Evolutionary conservation across 2,329 filamentous ascomycete species (phyloP).

Genomic region (Sclerotinia minor): DNA sequence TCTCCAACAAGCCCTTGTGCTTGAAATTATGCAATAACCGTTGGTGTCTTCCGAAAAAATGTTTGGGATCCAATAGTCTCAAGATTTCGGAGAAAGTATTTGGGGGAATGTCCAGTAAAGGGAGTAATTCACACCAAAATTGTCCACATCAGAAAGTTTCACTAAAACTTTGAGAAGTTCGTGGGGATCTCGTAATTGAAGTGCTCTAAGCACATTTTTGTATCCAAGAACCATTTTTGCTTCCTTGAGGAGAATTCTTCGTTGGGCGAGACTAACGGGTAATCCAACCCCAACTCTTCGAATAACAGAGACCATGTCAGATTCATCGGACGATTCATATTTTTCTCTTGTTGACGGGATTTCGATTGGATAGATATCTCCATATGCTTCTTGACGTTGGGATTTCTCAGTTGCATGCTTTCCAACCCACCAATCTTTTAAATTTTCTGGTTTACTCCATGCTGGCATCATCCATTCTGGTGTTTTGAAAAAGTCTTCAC

Average conservation of each 20-base stretch:
- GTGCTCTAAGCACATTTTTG: constrained; percentile 10
- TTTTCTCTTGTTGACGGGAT: not conserved
- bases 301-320: constrained; percentile 16
- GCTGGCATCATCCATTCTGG: constrained; percentile 13
- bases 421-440: constrained; percentile 6
- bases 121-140: constrained; percentile 25
- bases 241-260: constrained; percentile 9
- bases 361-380: constrained; percentile 19
- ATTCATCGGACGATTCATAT: not conserved
- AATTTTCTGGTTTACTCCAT: constrained; percentile 11
- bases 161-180: constrained; percentile 15
- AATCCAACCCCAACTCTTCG: constrained; percentile 16
- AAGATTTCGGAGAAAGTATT: constrained; percentile 64
- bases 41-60: constrained; percentile 50
- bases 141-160: constrained; percentile 30
- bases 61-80: constrained; percentile 58
- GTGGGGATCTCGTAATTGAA: constrained; percentile 20
- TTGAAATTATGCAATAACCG: constrained; percentile 53
- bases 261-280: constrained; percentile 1
- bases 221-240: constrained; percentile 14
- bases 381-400: constrained; percentile 18
- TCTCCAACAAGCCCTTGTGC: constrained; percentile 44
- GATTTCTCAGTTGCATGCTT: constrained; percentile 17
- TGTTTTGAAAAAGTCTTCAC: constrained; percentile 8
- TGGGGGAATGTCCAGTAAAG: constrained; percentile 42